phyloP scores from a whole-genome alignment of 495 filamentous ascomycete genomes.

The Pseudomonodictys pantanalensis region DNA sequence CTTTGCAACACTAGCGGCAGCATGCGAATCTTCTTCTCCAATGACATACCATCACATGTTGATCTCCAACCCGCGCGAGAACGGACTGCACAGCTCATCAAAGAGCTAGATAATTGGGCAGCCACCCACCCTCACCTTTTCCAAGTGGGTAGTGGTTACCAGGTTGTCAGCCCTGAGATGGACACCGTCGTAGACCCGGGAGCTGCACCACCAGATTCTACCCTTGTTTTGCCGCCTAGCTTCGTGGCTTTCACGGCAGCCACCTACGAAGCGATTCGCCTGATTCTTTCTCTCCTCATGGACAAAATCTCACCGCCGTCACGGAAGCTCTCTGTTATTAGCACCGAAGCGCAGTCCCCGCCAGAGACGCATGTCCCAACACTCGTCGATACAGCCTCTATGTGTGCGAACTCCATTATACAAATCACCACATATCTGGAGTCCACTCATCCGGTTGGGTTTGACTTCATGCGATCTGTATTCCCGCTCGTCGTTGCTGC shows the following conservation, averaged over 20 bases:
- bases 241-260: conserved; percentile 15
- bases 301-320: conserved; percentile 9
- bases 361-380: neutral
- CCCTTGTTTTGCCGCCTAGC: conserved; percentile 6
- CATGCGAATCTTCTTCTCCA: conserved; percentile 11
- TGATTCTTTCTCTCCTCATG: conserved; percentile 13
- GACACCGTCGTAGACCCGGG: neutral
- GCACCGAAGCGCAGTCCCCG: neutral
- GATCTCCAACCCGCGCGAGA: conserved; percentile 3
- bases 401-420: conserved; percentile 3
- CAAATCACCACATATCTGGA: conserved; percentile 15
- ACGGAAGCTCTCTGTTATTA: neutral
- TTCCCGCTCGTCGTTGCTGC: conserved; percentile 24
- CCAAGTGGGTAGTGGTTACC: neutral
- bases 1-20: neutral
- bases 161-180: conserved; percentile 6
- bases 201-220: neutral
- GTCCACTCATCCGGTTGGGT: conserved; percentile 21
- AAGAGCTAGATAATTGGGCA: conserved; percentile 9
- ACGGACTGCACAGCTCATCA: conserved; percentile 9
- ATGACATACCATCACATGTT: neutral
- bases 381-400: neutral
- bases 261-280: conserved; percentile 15
- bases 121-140: conserved; percentile 6
- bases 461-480: conserved; percentile 22